Evolutionary conservation across 345 rosid species (phyloP).

Genomic region (Moricandia moricandioides): DNA sequence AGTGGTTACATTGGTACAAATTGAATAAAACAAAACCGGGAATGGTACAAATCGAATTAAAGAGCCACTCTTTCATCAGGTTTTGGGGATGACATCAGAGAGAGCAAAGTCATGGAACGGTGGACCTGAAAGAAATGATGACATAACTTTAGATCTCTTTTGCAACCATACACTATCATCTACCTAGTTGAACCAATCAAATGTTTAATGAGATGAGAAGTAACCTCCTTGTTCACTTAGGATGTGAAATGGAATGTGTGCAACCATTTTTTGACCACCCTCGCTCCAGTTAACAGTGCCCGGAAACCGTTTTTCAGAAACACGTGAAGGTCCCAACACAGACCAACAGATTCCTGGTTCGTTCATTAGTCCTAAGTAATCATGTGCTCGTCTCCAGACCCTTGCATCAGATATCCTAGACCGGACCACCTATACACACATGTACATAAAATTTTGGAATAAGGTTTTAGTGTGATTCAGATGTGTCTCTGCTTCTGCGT

Average conservation of each 20-base stretch:
- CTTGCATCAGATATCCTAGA: slow-evolving; percentile 79
- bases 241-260: slow-evolving; percentile 80
- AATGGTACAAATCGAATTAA: slow-evolving; percentile 8
- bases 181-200: background rate
- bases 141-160: background rate
- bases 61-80: slow-evolving; percentile 12
- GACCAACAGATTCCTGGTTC: slow-evolving; percentile 63
- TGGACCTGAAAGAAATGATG: slow-evolving; percentile 56
- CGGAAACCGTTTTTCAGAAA: slow-evolving; percentile 52
- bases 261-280: slow-evolving; percentile 63
- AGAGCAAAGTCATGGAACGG: slow-evolving; percentile 88
- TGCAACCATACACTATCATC: background rate
- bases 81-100: slow-evolving; percentile 54
- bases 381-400: slow-evolving; percentile 81
- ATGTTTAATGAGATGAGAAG: background rate
- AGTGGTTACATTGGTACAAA: background rate
- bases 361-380: slow-evolving; percentile 78
- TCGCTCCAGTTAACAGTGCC: slow-evolving; percentile 85
- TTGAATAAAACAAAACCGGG: background rate
- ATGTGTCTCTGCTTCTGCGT: background rate
- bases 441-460: too few species aligned
- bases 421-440: slow-evolving; percentile 61
- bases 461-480: background rate
- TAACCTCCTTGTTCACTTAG: slow-evolving; percentile 81
- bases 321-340: slow-evolving; percentile 67